phyloP scores from a whole-genome alignment of 768 basidiomycete species.

The Mycena galericulata region DNA sequence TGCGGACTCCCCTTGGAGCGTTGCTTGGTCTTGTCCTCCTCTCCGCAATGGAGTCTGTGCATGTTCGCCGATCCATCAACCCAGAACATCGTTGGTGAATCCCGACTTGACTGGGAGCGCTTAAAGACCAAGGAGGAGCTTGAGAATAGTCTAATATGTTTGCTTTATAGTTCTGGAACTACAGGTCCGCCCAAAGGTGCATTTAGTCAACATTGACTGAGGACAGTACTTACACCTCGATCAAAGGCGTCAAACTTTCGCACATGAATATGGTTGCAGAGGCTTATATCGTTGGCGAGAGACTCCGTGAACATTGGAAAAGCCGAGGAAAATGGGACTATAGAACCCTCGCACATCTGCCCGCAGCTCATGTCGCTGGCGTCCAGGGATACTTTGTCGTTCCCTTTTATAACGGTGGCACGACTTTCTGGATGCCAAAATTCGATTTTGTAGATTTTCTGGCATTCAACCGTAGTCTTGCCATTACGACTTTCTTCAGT shows the following conservation, averaged over 20 bases:
- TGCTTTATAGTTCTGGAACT: conserved; percentile 30
- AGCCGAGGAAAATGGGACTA: conserved; percentile 18
- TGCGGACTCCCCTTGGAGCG: conserved; percentile 19
- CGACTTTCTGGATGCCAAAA: conserved; percentile 28
- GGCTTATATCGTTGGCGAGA: background rate
- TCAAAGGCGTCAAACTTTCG: conserved; percentile 24
- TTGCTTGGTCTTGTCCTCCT: conserved; percentile 26
- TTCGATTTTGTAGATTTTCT: conserved; percentile 31
- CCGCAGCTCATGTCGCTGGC: conserved; percentile 27
- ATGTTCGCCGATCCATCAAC: conserved; percentile 19
- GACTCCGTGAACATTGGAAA: conserved; percentile 16
- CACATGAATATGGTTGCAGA: conserved; percentile 26
- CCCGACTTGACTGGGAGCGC: conserved; percentile 26
- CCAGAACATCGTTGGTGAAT: conserved; percentile 20
- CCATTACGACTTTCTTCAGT: conserved; percentile 24
- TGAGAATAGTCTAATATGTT: conserved; percentile 26
- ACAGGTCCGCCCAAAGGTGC: conserved; percentile 30
- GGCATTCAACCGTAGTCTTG: conserved; percentile 12
- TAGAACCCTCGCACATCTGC: conserved; percentile 27
- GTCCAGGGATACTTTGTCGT: conserved; percentile 25
- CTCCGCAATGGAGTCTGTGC: conserved; percentile 12
- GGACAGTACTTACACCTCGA: background rate
- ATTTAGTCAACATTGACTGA: background rate
- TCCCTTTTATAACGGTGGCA: conserved; percentile 24
- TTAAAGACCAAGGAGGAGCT: conserved; percentile 22